Evolutionary conservation across 148 eudicot genomes (phyloP).

Genomic region (Camellia sinensis): DNA sequence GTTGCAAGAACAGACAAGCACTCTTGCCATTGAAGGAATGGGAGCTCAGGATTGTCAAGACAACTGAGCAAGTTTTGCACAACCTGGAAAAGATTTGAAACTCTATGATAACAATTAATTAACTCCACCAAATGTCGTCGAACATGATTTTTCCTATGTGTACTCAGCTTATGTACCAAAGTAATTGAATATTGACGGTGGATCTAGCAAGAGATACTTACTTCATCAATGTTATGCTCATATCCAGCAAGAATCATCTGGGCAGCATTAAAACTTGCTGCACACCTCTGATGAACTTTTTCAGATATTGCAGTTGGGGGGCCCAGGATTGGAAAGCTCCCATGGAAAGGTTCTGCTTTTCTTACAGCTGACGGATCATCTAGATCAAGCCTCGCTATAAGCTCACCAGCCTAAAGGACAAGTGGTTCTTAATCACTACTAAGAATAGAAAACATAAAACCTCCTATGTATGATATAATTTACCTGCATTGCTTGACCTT

Average conservation of each 20-base stretch:
- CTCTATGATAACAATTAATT: too few relatives aligned
- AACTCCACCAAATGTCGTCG: too few relatives aligned
- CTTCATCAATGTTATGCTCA: constrained; percentile 91
- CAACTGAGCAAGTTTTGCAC: too few relatives aligned
- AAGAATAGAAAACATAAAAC: background rate
- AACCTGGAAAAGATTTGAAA: too few relatives aligned
- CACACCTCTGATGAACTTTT: constrained; percentile 98
- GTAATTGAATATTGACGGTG: too few relatives aligned
- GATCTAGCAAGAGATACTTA: constrained; percentile 36
- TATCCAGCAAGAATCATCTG: constrained; percentile 96
- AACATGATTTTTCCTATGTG: too few relatives aligned
- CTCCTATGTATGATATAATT: background rate
- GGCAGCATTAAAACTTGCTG: constrained; percentile 89
- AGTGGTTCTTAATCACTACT: constrained; percentile 3
- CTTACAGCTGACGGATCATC: constrained; percentile 99
- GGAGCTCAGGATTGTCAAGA: too few relatives aligned
- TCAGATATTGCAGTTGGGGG: constrained; percentile 91
- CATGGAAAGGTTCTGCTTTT: constrained; percentile 96
- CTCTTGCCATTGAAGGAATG: too few relatives aligned
- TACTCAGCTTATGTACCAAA: too few relatives aligned
- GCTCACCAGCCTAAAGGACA: constrained; percentile 83
- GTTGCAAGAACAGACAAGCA: too few relatives aligned
- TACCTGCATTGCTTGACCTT: constrained; percentile 99
- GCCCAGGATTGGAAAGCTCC: constrained; percentile 79
- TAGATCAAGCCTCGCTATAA: constrained; percentile 83